Evolutionary conservation across 139 green algal species (phyloP), one percentile per base, ranked within the genome.

Genomic region (Chlorella sp.): DNA sequence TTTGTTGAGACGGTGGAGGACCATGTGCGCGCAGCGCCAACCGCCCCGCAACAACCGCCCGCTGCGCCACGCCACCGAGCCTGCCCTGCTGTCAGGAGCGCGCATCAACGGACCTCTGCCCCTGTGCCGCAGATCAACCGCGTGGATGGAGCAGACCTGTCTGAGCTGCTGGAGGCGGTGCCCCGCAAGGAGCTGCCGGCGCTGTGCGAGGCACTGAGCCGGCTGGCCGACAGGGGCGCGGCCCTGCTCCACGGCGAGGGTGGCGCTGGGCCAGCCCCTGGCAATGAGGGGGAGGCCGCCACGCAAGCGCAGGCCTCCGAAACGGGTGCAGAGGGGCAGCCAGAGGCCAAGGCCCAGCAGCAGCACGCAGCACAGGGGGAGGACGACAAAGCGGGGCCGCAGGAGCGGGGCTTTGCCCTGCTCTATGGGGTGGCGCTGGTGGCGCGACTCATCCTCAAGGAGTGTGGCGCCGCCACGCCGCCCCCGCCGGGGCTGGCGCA

Each of bases 351-450:
- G 11, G 55, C 9, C 36, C 48, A 55, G 40, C 1, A 35, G 31
- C 48, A 19, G 2, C 11, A 59, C 25, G 58, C 29, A 12, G 29
- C 17, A n/a, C 5, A 9, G 6, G 8, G 41, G n/a, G 5, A 61
- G 14, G 5, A 43, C 45, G 25, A 66, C 6, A 9, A n/a, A n/a
- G n/a, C n/a, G n/a, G n/a, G n/a, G n/a, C n/a, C n/a, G n/a, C 77
- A 86, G 80, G 71, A 78, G 17, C 56, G 58, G 2, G 63, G 80
- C 2, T 21, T 83, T 3, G n/a, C 71, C 5, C 55, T 70, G 11
- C 77, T 91, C 25, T 40, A 68, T 23, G 51, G 72, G 3, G 53
- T 68, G 6, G 82, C 87, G 4, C 23, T 80, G 14, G 50, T 91
- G 48, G 77, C 68, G 5, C n/a, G 46, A 19, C 73, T 77, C n/a